Percentiles rank a stretch among this genome's conserved stretches.
Conservation (phyloP, 768 basidiomycete species). For the Boletus tylopilopsis region DNA sequence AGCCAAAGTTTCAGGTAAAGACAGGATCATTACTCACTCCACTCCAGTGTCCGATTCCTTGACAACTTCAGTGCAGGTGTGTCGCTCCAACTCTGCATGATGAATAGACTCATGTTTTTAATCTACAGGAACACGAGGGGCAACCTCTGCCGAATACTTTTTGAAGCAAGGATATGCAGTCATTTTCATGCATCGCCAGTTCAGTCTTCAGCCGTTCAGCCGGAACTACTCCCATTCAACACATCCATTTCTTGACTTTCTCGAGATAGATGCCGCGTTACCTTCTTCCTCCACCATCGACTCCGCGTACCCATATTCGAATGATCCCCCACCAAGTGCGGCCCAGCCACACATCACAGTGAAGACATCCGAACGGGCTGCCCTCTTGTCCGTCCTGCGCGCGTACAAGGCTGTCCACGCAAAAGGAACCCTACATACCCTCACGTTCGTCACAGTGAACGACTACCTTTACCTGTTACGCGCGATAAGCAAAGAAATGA, state of each 20-base stretch:
- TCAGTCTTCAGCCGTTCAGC: slow-evolving; percentile 96
- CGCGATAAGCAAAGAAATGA: slow-evolving; percentile 77
- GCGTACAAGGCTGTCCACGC: slow-evolving; percentile 79
- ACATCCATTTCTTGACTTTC: slow-evolving; percentile 95
- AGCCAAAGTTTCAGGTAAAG: slow-evolving; percentile 35
- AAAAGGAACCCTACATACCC: slow-evolving; percentile 70
- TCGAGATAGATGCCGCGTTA: slow-evolving; percentile 53
- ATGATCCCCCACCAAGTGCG: slow-evolving; percentile 28
- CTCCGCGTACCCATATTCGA: slow-evolving; percentile 19
- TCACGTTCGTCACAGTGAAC: slow-evolving; percentile 92
- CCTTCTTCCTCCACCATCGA: slow-evolving; percentile 19
- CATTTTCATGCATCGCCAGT: slow-evolving; percentile 97
- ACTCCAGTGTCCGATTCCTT: slow-evolving; percentile 85
- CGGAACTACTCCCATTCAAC: slow-evolving; percentile 98
- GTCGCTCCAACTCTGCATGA: slow-evolving; percentile 18
- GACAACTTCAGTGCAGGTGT: slow-evolving; percentile 98
- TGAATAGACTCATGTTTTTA: slow-evolving; percentile 1
- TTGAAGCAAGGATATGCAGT: slow-evolving; percentile 92
- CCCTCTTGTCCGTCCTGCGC: slow-evolving; percentile 68
- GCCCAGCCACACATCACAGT: slow-evolving; percentile 57
- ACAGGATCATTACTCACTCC: slow-evolving; percentile 16
- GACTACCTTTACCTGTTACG: slow-evolving; percentile 94
- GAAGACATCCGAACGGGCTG: slow-evolving; percentile 55
- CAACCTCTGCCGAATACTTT: slow-evolving; percentile 98
- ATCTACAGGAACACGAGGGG: slow-evolving; percentile 84